These are phyloP conservation scores for Hericium rajendrae DNA, from an alignment of 768 basidiomycete species.

Conservation along the genomic window DNA sequence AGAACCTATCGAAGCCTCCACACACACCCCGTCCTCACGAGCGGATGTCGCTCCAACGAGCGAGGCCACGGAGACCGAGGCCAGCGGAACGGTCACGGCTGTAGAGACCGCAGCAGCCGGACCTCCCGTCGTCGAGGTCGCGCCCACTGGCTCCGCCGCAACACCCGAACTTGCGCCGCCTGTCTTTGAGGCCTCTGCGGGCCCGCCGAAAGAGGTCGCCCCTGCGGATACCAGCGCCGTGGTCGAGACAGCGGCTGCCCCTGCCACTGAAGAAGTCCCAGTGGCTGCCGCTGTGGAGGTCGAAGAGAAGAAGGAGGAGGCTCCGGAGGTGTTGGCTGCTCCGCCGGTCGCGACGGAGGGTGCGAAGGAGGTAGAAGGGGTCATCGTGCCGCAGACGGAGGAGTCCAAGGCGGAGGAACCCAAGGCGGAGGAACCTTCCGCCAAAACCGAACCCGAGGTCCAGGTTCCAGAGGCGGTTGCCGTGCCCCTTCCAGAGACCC, in stretches of 20 bases:
- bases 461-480: neutral
- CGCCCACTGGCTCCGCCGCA: neutral
- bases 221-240: neutral
- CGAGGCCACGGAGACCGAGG: neutral
- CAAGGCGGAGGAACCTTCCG: too few species aligned
- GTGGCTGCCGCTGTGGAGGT: neutral
- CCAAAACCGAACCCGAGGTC: neutral
- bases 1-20: slow-evolving; percentile 3
- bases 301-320: neutral
- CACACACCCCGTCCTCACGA: slow-evolving; percentile 1
- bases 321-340: neutral
- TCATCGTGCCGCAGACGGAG: neutral
- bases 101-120: neutral
- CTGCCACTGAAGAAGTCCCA: neutral
- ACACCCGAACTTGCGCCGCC: neutral
- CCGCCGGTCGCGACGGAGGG: neutral
- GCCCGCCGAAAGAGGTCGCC: neutral
- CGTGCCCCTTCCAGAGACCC: neutral
- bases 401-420: neutral
- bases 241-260: neutral
- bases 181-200: neutral
- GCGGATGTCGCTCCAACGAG: neutral
- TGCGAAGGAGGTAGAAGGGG: neutral
- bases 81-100: neutral
- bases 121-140: neutral